Evolutionary conservation across 108 stramenopile genomes (phyloP).

Genomic region (Pseudonitzschia multiseries): DNA sequence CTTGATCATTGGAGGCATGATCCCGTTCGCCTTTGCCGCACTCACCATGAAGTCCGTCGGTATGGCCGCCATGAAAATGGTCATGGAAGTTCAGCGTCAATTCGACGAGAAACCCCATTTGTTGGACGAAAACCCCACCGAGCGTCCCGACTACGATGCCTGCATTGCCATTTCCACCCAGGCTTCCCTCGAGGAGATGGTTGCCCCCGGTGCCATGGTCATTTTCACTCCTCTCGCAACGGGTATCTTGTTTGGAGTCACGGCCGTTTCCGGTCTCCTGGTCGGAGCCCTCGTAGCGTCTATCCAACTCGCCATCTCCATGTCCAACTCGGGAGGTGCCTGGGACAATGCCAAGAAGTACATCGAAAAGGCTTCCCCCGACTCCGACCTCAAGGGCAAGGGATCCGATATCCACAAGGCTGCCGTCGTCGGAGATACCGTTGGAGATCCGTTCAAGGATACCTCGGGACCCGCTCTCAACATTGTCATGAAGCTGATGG

Average conservation of each 20-base stretch:
- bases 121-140: conserved; percentile 89
- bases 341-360: conserved; percentile 99
- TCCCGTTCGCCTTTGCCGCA: conserved; percentile 98
- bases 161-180: conserved; percentile 97
- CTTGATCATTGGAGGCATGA: conserved; percentile 96
- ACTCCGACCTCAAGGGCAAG: conserved; percentile 89
- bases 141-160: conserved; percentile 91
- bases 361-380: conserved; percentile 89
- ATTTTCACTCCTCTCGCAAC: conserved; percentile 96
- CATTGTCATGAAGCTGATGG: conserved; percentile 99
- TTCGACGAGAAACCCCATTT: conserved; percentile 93
- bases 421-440: conserved; percentile 96
- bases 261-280: conserved; percentile 94
- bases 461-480: conserved; percentile 96
- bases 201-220: conserved; percentile 95
- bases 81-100: conserved; percentile 96
- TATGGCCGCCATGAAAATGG: conserved; percentile 97
- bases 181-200: conserved; percentile 94
- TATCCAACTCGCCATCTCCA: conserved; percentile 95
- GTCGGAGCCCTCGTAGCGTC: conserved; percentile 91
- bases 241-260: conserved; percentile 95
- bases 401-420: conserved; percentile 95
- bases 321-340: conserved; percentile 98
- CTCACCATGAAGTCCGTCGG: conserved; percentile 99
- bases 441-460: conserved; percentile 99